Evolutionary conservation across 306 rosid genomes (phyloP).

Genomic region (Cucumis hystrix): DNA sequence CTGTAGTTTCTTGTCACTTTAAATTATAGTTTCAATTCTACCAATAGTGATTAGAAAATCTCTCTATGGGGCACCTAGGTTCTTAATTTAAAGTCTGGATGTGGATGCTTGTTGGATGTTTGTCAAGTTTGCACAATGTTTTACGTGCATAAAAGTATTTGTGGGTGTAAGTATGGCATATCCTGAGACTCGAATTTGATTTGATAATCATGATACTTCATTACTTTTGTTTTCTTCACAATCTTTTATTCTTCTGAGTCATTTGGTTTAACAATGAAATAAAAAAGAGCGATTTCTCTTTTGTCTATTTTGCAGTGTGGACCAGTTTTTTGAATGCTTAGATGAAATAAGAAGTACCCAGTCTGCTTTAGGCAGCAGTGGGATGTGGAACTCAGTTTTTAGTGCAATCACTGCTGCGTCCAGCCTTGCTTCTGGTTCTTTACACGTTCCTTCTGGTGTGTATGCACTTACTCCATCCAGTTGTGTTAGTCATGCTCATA

Average conservation of each 20-base stretch:
- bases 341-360: constrained; percentile 93
- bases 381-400: constrained; percentile 93
- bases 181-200: not conserved
- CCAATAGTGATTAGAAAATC: not conserved
- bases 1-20: not conserved
- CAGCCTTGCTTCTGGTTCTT: constrained; percentile 89
- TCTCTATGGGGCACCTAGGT: not conserved
- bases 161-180: not conserved
- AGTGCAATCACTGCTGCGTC: constrained; percentile 96
- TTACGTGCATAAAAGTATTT: not conserved
- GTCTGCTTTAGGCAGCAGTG: constrained; percentile 79
- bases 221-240: constrained; percentile 1
- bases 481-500: not conserved
- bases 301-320: constrained; percentile 61
- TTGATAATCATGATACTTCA: not conserved
- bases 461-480: constrained; percentile 7
- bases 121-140: not conserved
- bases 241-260: not conserved
- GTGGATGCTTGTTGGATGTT: not conserved
- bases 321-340: constrained; percentile 91
- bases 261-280: not conserved
- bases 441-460: constrained; percentile 63
- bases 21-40: not conserved
- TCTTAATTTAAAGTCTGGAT: not conserved
- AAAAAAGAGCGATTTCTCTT: not conserved